phyloP scores from a whole-genome alignment of 495 filamentous ascomycete genomes.

The Letharia lupina region DNA sequence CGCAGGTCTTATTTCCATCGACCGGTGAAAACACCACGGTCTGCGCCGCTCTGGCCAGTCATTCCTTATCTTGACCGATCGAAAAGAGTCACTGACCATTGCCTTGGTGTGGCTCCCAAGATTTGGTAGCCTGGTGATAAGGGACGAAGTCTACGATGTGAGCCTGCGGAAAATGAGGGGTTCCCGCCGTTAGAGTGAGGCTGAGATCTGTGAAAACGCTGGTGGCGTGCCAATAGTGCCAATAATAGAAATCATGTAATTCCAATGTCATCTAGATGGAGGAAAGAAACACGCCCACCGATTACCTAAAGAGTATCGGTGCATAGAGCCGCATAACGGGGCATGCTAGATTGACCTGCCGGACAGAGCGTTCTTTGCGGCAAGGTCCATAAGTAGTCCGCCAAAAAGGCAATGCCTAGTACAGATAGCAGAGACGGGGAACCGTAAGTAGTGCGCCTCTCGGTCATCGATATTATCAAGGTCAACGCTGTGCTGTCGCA shows the following conservation, averaged over 20 bases:
- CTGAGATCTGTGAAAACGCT: not conserved
- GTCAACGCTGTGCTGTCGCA: too few relatives aligned
- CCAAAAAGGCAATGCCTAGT: too few relatives aligned
- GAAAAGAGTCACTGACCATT: not conserved
- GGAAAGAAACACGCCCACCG: too few relatives aligned
- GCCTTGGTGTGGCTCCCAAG: not conserved
- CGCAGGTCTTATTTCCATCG: not conserved
- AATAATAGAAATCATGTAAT: not conserved
- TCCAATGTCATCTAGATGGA: too few relatives aligned
- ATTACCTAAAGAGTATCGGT: too few relatives aligned
- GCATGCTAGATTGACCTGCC: too few relatives aligned
- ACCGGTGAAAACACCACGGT: not conserved
- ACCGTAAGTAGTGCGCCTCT: too few relatives aligned
- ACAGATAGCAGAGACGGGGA: too few relatives aligned
- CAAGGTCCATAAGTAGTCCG: too few relatives aligned
- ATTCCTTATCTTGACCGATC: slow-evolving; percentile 7
- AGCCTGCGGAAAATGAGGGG: not conserved
- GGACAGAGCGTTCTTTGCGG: too few relatives aligned
- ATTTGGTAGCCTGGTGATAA: not conserved
- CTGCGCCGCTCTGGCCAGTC: slow-evolving; percentile 1
- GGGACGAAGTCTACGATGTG: not conserved
- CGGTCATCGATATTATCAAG: too few relatives aligned
- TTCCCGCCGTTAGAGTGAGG: not conserved
- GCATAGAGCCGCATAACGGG: too few relatives aligned
- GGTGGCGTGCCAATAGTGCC: not conserved